A percentile compares a stretch with the other conserved stretches of the same genome.
Evolutionary conservation across 495 filamentous ascomycete genomes (phyloP).

Genomic region (Penicillium maclennaniae): DNA sequence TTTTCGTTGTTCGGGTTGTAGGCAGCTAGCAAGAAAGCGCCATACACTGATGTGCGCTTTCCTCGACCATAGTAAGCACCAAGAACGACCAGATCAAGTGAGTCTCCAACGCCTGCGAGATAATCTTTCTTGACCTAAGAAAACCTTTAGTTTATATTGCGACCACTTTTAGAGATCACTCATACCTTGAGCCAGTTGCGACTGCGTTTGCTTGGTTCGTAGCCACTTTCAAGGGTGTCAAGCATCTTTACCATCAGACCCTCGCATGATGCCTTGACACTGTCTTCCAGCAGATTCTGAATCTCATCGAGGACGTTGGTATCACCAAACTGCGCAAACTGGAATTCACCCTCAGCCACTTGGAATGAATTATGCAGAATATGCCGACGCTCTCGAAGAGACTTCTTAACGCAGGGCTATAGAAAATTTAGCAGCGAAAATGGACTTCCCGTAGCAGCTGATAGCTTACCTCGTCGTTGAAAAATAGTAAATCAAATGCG

Average conservation of each 20-base stretch:
- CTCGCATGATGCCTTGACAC: conserved; percentile 91
- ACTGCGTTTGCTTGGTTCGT: conserved; percentile 91
- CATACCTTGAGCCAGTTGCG: conserved; percentile 95
- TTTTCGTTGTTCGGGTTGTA: conserved; percentile 74
- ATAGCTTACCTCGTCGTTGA: conserved; percentile 75
- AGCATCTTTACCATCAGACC: conserved; percentile 99
- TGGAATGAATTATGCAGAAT: conserved; percentile 71
- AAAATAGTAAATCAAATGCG: conserved; percentile 90
- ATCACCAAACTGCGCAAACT: conserved; percentile 82
- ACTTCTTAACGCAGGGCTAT: conserved; percentile 75
- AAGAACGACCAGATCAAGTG: conserved; percentile 91
- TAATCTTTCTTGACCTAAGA: conserved; percentile 92
- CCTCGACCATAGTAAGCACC: conserved; percentile 93
- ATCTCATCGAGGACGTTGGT: conserved; percentile 91
- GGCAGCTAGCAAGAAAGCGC: conserved; percentile 90
- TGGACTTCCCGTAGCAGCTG: not conserved
- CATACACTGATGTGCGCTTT: conserved; percentile 92
- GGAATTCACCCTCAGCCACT: conserved; percentile 81
- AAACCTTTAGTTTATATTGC: conserved; percentile 3
- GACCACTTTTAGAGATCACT: not conserved
- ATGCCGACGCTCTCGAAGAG: conserved; percentile 78
- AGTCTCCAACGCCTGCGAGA: conserved; percentile 87
- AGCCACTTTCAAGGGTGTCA: conserved; percentile 83
- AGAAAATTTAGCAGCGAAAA: not conserved
- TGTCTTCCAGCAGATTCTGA: conserved; percentile 84